Evolutionary conservation across 371 early-diverging fungal genomes (phyloP).

Genomic region (Mucor ambiguus): DNA sequence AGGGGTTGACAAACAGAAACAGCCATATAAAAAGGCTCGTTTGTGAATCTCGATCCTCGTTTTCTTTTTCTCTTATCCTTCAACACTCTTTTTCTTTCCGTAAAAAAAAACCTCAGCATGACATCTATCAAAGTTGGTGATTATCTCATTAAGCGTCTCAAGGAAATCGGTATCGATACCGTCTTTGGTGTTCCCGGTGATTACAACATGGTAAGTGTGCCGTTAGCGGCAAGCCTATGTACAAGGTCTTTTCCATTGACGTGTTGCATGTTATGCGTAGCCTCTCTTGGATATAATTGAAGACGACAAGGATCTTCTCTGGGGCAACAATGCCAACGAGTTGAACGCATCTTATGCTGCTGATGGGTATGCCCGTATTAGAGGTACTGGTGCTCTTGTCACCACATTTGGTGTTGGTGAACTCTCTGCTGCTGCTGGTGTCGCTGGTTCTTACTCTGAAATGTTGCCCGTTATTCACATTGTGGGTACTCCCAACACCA

Average conservation of each 20-base stretch:
- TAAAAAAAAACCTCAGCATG: slow-evolving; percentile 9
- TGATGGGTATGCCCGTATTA: slow-evolving; percentile 54
- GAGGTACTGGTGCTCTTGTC: slow-evolving; percentile 41
- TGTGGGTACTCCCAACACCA: slow-evolving; percentile 52
- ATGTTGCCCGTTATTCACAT: slow-evolving; percentile 60
- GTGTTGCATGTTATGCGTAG: neutral
- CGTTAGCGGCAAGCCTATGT: neutral
- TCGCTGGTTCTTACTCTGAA: slow-evolving; percentile 56
- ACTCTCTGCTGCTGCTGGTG: slow-evolving; percentile 51
- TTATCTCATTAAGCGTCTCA: slow-evolving; percentile 44
- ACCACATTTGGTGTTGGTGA: slow-evolving; percentile 65
- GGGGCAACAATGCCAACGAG: slow-evolving; percentile 49
- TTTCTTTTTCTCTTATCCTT: neutral
- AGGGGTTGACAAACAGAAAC: slow-evolving; percentile 11
- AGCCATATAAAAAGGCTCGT: neutral
- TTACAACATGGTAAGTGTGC: slow-evolving; percentile 45
- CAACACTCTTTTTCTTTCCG: neutral
- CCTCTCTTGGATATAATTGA: slow-evolving; percentile 35
- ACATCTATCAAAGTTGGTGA: slow-evolving; percentile 30
- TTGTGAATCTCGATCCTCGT: neutral
- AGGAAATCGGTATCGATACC: slow-evolving; percentile 46
- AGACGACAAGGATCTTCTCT: slow-evolving; percentile 40
- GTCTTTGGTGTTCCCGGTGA: slow-evolving; percentile 55
- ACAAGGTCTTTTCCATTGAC: neutral
- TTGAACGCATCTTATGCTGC: slow-evolving; percentile 54